Evolutionary conservation across 768 basidiomycete genomes (phyloP).

Genomic region (Psilocybe sp.): DNA sequence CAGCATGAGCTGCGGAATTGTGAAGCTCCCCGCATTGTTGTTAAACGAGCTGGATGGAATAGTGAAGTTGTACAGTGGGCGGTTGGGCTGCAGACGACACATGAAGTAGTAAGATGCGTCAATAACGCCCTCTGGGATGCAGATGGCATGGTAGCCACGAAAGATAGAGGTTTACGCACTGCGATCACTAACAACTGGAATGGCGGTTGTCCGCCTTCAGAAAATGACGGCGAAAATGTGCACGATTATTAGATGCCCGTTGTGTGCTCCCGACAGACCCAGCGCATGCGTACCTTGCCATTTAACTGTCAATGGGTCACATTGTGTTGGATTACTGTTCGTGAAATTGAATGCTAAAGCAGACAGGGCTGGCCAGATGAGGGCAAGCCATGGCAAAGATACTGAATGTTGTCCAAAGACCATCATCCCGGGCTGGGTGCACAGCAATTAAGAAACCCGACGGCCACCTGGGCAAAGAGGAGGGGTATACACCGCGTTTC

Average conservation of each 20-base stretch:
- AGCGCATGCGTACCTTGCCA: conserved; percentile 21
- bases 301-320: conserved; percentile 19
- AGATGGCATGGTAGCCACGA: background rate
- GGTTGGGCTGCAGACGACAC: conserved; percentile 14
- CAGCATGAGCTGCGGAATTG: conserved; percentile 11
- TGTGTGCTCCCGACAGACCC: too few relatives aligned
- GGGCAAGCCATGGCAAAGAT: too few relatives aligned
- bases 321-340: conserved; percentile 19
- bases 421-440: too few relatives aligned
- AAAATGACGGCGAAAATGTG: background rate
- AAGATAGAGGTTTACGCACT: conserved; percentile 8
- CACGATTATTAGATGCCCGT: too few relatives aligned
- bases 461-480: too few relatives aligned
- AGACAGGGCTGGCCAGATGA: background rate
- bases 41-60: conserved; percentile 20
- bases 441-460: too few relatives aligned
- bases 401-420: too few relatives aligned
- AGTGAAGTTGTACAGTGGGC: conserved; percentile 21
- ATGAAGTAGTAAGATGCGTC: too few relatives aligned
- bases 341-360: conserved; percentile 18
- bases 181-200: conserved; percentile 23
- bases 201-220: conserved; percentile 23
- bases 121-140: too few relatives aligned
- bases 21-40: conserved; percentile 15
- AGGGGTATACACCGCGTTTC: too few relatives aligned